phyloP scores from a whole-genome alignment of 2,329 filamentous ascomycete genomes.

The Diplodia corticola region DNA sequence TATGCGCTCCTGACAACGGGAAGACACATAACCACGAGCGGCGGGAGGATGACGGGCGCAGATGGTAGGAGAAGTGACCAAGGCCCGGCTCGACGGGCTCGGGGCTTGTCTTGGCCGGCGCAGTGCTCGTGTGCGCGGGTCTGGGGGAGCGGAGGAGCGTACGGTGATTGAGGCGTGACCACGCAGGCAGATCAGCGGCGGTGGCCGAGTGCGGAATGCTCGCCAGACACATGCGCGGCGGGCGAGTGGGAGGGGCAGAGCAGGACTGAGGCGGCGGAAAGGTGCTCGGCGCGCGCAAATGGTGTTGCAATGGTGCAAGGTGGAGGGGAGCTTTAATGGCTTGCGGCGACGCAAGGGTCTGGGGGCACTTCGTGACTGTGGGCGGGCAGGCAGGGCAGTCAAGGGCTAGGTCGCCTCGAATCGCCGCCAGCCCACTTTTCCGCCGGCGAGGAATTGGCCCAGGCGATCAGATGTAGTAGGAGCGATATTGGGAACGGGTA shows the following conservation, averaged over 20 bases:
- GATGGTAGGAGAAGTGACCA: neutral
- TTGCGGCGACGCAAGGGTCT: constrained; percentile 14
- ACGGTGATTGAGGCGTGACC: neutral
- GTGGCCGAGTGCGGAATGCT: constrained; percentile 11
- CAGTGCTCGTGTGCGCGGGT: neutral
- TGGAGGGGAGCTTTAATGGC: constrained; percentile 19
- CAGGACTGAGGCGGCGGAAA: constrained; percentile 11
- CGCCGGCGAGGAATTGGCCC: constrained; percentile 15
- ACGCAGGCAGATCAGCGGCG: neutral
- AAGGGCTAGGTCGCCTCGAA: constrained; percentile 19
- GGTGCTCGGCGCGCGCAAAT: constrained; percentile 19
- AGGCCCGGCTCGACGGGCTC: neutral
- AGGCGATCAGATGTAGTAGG: constrained; percentile 18
- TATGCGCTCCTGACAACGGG: constrained; percentile 22
- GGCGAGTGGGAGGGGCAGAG: neutral
- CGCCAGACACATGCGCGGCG: constrained; percentile 11
- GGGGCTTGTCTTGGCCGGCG: neutral
- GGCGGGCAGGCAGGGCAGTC: constrained; percentile 14
- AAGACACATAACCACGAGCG: constrained; percentile 5
- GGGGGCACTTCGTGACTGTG: constrained; percentile 7
- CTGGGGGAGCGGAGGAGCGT: neutral
- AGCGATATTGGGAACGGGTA: constrained; percentile 14
- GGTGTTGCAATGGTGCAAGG: constrained; percentile 22
- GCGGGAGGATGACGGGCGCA: neutral
- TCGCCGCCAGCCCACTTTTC: constrained; percentile 19